phyloP scores from a whole-genome alignment of 139 green algal genomes.

The Edaphochlamys debaryana region DNA sequence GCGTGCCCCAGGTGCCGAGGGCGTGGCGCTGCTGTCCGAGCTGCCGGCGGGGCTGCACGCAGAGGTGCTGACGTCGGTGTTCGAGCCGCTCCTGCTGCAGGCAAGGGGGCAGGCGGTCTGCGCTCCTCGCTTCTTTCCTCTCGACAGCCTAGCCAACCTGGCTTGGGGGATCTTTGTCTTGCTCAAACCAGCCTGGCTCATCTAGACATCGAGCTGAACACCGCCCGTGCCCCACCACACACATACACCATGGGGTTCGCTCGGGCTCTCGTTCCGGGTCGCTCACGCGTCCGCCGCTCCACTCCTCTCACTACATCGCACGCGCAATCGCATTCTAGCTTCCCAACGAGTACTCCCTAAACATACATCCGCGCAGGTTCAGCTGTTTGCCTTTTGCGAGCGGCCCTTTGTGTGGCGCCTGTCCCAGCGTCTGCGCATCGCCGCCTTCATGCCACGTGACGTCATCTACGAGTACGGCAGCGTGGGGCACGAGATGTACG shows the following conservation, averaged over 20 bases:
- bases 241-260: too few relatives aligned
- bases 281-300: too few relatives aligned
- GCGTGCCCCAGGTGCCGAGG: neutral
- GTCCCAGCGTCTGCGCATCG: neutral
- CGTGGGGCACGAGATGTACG: constrained; percentile 29
- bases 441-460: constrained; percentile 2
- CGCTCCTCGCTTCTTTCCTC: too few relatives aligned
- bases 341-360: too few relatives aligned
- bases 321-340: too few relatives aligned
- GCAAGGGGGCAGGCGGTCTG: too few relatives aligned
- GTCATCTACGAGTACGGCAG: neutral
- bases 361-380: neutral
- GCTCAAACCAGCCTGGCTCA: too few relatives aligned
- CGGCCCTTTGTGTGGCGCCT: constrained; percentile 14
- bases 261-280: too few relatives aligned
- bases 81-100: constrained; percentile 6
- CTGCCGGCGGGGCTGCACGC: constrained; percentile 2
- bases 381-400: constrained; percentile 23
- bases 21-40: constrained; percentile 13
- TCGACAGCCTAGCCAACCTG: too few relatives aligned
- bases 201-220: neutral
- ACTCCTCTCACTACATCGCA: too few relatives aligned
- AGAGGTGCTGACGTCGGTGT: neutral
- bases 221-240: too few relatives aligned
- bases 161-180: neutral